Conservation (phyloP, 139 green algal species). For the Auxenochlorella pyrenoidosa region DNA sequence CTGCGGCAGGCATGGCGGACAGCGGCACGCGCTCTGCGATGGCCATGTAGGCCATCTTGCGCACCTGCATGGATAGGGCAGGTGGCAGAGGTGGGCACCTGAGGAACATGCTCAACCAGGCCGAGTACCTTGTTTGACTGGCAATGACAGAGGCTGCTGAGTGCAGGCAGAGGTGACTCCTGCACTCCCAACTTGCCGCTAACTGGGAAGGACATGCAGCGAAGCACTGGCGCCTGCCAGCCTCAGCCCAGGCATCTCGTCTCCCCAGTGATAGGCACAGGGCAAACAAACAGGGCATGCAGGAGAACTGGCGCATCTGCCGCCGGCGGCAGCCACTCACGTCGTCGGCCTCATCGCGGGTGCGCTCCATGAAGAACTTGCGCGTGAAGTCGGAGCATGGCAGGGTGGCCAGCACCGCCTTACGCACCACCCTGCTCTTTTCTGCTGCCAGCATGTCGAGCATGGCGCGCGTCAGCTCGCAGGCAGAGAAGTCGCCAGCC, state of each 20-base stretch:
- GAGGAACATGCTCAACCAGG: not conserved
- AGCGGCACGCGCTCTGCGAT: slow-evolving; percentile 56
- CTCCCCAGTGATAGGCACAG: too few species aligned
- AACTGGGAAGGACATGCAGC: too few species aligned
- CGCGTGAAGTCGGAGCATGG: slow-evolving; percentile 49
- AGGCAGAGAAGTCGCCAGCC: slow-evolving; percentile 56
- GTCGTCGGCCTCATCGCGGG: slow-evolving; percentile 66
- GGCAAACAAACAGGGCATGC: too few species aligned
- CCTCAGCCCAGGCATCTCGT: too few species aligned
- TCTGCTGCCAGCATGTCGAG: slow-evolving; percentile 62
- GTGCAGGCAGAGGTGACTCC: not conserved
- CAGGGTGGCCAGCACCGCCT: slow-evolving; percentile 64
- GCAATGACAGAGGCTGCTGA: not conserved
- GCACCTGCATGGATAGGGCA: slow-evolving; percentile 24
- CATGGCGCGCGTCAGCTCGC: slow-evolving; percentile 52
- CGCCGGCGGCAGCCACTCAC: too few species aligned
- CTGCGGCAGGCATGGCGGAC: slow-evolving; percentile 29
- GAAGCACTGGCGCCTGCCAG: too few species aligned
- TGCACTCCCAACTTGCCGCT: not conserved
- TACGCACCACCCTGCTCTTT: slow-evolving; percentile 76
- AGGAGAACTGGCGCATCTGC: not conserved
- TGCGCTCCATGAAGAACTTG: slow-evolving; percentile 56
- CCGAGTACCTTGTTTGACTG: not conserved
- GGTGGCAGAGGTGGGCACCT: not conserved
- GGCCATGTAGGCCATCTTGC: slow-evolving; percentile 58